phyloP scores from a whole-genome alignment of 306 rosid genomes.

The Sophora flavescens region DNA sequence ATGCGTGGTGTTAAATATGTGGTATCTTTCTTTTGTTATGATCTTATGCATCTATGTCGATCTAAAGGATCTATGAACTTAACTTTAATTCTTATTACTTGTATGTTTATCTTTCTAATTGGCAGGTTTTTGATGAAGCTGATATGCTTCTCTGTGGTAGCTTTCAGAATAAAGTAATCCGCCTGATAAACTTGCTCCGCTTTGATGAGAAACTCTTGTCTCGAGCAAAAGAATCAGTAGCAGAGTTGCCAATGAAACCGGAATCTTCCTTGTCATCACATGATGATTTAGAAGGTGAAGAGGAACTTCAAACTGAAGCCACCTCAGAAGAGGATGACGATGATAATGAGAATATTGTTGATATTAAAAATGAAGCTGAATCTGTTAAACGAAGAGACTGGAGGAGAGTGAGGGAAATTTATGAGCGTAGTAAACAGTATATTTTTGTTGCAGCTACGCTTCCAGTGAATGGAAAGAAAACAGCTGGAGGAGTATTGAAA shows the following conservation, averaged over 20 bases:
- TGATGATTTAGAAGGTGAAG: slow-evolving; percentile 58
- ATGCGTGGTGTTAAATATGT: slow-evolving; percentile 82
- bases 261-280: slow-evolving; percentile 58
- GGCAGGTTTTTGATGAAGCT: slow-evolving; percentile 97
- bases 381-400: slow-evolving; percentile 60
- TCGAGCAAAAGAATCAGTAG: slow-evolving; percentile 52
- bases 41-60: slow-evolving; percentile 7
- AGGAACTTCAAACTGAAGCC: slow-evolving; percentile 56
- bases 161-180: slow-evolving; percentile 91
- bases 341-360: slow-evolving; percentile 47
- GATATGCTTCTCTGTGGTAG: slow-evolving; percentile 98
- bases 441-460: slow-evolving; percentile 98
- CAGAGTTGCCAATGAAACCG: slow-evolving; percentile 49
- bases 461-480: slow-evolving; percentile 94
- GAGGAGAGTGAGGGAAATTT: slow-evolving; percentile 84
- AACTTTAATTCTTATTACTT: slow-evolving; percentile 6
- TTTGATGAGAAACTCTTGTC: slow-evolving; percentile 85
- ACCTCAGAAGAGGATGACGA: slow-evolving; percentile 63
- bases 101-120: slow-evolving; percentile 37
- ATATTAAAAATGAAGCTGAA: slow-evolving; percentile 50
- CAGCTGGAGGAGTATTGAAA: slow-evolving; percentile 84
- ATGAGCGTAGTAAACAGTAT: slow-evolving; percentile 88
- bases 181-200: slow-evolving; percentile 84
- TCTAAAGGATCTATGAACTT: background rate
- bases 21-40: slow-evolving; percentile 57